A percentile compares a stretch with the other conserved stretches of the same genome.
These are phyloP conservation scores for Gnomoniopsis smithogilvyi DNA, from an alignment of 2,329 filamentous ascomycete species.

Conservation along the genomic window DNA sequence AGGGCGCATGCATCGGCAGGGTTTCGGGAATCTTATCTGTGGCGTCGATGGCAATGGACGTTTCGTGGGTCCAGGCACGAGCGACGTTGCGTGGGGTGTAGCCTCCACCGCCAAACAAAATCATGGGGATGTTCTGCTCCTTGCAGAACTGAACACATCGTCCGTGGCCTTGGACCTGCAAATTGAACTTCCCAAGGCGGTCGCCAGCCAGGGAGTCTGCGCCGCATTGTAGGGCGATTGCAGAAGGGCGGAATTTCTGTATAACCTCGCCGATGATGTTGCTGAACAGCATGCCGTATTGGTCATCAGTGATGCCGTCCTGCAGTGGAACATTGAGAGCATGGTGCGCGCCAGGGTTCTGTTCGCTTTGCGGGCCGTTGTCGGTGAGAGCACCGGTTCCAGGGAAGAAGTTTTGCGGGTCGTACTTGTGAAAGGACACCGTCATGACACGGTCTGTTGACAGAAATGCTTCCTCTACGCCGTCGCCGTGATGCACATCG, in stretches of 20 bases:
- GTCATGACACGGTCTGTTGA: constrained; percentile 80
- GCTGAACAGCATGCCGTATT: constrained; percentile 84
- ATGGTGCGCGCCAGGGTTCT: constrained; percentile 85
- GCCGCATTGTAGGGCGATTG: constrained; percentile 92
- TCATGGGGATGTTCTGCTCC: constrained; percentile 71
- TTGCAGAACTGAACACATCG: constrained; percentile 90
- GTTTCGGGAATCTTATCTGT: constrained; percentile 66
- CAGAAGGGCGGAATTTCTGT: constrained; percentile 79
- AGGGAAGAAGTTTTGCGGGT: constrained; percentile 79
- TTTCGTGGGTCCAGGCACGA: constrained; percentile 95
- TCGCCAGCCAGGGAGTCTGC: constrained; percentile 94
- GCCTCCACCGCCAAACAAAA: constrained; percentile 90
- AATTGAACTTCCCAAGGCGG: constrained; percentile 89
- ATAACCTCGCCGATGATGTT: constrained; percentile 75
- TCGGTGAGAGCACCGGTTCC: constrained; percentile 85
- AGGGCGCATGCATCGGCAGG: constrained; percentile 78
- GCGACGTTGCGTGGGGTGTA: constrained; percentile 97
- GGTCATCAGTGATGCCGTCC: constrained; percentile 86
- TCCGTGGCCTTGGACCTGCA: constrained; percentile 92
- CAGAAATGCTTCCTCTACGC: constrained; percentile 88
- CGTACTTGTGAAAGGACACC: constrained; percentile 72
- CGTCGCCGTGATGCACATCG: constrained; percentile 88
- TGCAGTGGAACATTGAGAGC: constrained; percentile 86
- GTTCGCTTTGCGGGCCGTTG: constrained; percentile 77
- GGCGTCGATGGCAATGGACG: constrained; percentile 78